Evolutionary conservation across 768 basidiomycete species (phyloP).

Genomic region (Boletus rubroflammeus): DNA sequence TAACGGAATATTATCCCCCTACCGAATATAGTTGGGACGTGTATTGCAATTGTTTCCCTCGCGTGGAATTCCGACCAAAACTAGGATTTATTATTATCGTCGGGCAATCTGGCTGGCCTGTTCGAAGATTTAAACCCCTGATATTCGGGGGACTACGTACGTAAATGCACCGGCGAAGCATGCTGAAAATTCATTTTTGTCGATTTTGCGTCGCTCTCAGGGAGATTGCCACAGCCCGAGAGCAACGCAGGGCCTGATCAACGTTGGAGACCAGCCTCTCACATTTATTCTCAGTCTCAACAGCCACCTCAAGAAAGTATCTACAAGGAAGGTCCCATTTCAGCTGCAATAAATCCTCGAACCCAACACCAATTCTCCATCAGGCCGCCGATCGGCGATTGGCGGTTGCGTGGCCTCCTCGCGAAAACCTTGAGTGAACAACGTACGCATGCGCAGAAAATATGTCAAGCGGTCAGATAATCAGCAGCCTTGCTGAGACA

Average conservation of each 20-base stretch:
- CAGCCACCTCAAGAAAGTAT: not conserved
- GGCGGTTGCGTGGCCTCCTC: conserved; percentile 27
- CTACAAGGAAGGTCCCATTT: not conserved
- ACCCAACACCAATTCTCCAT: conserved; percentile 2
- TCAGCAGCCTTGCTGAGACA: not conserved
- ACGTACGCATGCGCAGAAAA: conserved; percentile 4
- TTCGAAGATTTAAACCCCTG: conserved; percentile 52
- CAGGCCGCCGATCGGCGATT: conserved; percentile 29
- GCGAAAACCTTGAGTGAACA: conserved; percentile 11
- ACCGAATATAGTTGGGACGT: conserved; percentile 67
- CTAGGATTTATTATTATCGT: conserved; percentile 57
- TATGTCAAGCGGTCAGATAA: conserved; percentile 1
- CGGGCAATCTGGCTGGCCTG: conserved; percentile 47
- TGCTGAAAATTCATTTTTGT: conserved; percentile 37
- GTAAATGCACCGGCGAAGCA: conserved; percentile 43
- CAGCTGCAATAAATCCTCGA: conserved; percentile 1
- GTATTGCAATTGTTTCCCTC: conserved; percentile 61
- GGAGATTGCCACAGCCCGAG: conserved; percentile 20
- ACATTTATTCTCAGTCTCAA: not conserved
- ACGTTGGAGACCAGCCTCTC: conserved; percentile 1
- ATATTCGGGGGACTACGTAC: conserved; percentile 58
- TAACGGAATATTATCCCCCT: conserved; percentile 67
- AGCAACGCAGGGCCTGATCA: conserved; percentile 14
- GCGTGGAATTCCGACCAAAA: conserved; percentile 60
- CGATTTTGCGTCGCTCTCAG: conserved; percentile 22